Base-by-base conservation (phyloP, 345 rosid genomes). In the Boechera divaricarpa region DNA sequence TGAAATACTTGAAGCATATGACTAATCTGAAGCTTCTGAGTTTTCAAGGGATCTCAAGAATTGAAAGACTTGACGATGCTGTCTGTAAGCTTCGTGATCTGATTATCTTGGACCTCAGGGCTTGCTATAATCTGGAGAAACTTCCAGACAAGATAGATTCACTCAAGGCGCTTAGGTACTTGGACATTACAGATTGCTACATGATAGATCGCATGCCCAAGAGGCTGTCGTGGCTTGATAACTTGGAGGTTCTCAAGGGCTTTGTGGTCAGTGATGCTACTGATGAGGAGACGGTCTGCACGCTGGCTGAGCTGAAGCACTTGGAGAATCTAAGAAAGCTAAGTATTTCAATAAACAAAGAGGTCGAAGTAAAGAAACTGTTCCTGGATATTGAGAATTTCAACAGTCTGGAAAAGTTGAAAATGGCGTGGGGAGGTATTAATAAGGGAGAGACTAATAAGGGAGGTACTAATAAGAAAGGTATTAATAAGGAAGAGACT, bases 191-290 rank as follows among this genome's bases (percentile, higher is more conserved):
- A 0, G 88, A 85, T 51, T 90, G 95, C 76, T 79, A 80, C 76
- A 64, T 83, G 81, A 65, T 88, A 7, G 90, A 83, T 12, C 54
- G 55, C 16, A 81, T 90, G 64, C 93, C 96, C 28, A 81, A 77
- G 77, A 67, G 76, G 47, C 13, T 90, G 29, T 53, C 75, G 1
- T 56, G 70, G 53, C 87, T 90, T 15, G 7, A 69, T 0, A 29
- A 82, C 9, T 86, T 88, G 59, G 67, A 74, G 84, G 91, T 90
- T 38, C 84, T 90, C 4, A 85, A 90, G 42, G 93, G 96, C n/a
- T 88, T 90, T 80, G 85, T 86, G 15, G 63, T 88, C 2, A 81
- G 84, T 61, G 71, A 82, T 54, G 81, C 69, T 51, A 39, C 15
- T 29, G 80, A 38, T 7, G 65, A 47, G 0, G 76, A 65, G 35